Evolutionary conservation across 106 monocot genomes (phyloP), one percentile per base, ranked within the genome.

Genomic region (Phalaenopsis aphrodite): DNA sequence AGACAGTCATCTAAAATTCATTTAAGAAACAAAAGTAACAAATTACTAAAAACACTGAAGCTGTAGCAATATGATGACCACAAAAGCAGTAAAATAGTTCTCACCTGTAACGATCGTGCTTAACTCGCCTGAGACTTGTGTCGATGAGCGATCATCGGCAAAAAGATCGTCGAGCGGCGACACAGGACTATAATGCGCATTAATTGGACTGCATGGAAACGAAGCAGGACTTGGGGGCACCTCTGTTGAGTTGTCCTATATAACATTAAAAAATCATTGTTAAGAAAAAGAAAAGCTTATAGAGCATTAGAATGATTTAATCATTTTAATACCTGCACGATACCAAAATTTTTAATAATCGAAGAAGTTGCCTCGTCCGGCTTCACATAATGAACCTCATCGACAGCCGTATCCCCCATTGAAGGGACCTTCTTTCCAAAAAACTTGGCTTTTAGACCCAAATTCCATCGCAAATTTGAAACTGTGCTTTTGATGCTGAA

Each of bases 221-320:
- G 98, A 98, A 82, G 85, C 98, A 64, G 98, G 98, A 45, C 98
- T 98, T 57, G 98, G 98, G 30, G 98, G 98, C 41, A 98, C 94
- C 79, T 98, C 94, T 1, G 98, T 98, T 12, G 79, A 83, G 77
- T 98, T 98, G 37, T 94, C 98, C 98, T 94, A 88, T 79, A 30
- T 61, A 57, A 76, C 88, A 45, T 45, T 45, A 45, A 75, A 75
- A 48, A 38, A 21, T 45, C 73, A 30, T 52, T 23, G 45, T 8
- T 37, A 47, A 48, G 49, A 30, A 23, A 30, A 18, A 49, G 8
- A 48, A 42, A 49, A 76, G n/a, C 23, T 42, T 49, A 9, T 12
- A 76, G 17, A 76, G 19, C 24, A 30, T 49, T 49, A 76, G 52
- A 76, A 42, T 45, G 43, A 43, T 45, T 42, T 42, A 45, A 41